Evolutionary conservation across 495 filamentous ascomycete species (phyloP), one percentile per base, ranked within the genome.

Genomic region (Penicilliopsis zonata): DNA sequence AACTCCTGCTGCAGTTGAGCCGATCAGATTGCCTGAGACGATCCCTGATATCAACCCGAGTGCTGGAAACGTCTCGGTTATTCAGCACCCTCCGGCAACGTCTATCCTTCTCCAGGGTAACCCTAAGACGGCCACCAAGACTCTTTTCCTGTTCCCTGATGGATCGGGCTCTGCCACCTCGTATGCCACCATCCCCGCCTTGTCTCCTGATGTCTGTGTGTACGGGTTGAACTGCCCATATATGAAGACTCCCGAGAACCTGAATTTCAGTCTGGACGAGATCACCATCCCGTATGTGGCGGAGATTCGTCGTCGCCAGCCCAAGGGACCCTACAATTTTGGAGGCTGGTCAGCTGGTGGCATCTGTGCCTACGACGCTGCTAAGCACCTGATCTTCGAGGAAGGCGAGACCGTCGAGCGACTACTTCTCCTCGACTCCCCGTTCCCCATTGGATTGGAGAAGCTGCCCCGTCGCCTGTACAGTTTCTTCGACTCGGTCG

Each of bases 341-440:
- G 74, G 74, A 31, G 78, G 69, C 10, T 94, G 86, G 86, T 85
- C 78, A 13, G 86, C 85, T 6, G 86, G 86, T 31, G 86, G 86
- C 25, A 82, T 90, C 20, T 78, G 87, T 41, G 86, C 86, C 15
- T 94, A 83, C 48, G 85, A 92, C 47, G 79, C 82, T 14, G 74
- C 75, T 18, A 74, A 73, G 33, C 77, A 85, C 39, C 63, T 93
- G 6, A 69, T 77, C 40, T 65, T 77, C 41, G 66, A 73, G 28
- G 64, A 67, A 12, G 75, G 75, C 15, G 80, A 88, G 19, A 46
- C 44, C 22, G 81, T 93, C 25, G 79, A 80, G 28, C 67, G 76
- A 28, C 72, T 94, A 3, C 55, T 93, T 30, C 65, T 94, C 30
- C 76, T 94, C 36, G 86, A 94, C 52, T 75, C 85, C 0, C 86